Conservation (phyloP, 371 early-diverging fungal genomes). For the Haplosporangium sp. region DNA sequence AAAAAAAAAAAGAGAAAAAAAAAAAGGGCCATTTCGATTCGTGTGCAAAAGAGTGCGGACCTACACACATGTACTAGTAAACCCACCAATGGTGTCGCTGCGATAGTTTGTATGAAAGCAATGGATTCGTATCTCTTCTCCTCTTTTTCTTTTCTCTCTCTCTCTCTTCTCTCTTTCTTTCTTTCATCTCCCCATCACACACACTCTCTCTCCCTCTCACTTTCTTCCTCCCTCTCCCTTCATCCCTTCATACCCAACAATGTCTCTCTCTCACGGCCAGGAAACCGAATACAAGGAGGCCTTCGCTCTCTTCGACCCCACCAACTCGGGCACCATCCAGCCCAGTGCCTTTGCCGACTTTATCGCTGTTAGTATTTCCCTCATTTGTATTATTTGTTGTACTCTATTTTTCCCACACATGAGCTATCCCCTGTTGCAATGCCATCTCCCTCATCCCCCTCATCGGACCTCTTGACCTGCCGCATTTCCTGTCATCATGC, state of each 20-base stretch:
- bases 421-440: no score
- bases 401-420: background rate
- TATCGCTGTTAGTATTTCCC: slow-evolving; percentile 34
- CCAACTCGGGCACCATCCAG: slow-evolving; percentile 50
- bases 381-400: background rate
- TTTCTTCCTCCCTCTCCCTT: background rate
- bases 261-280: slow-evolving; percentile 38
- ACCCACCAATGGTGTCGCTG: no score
- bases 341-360: slow-evolving; percentile 47
- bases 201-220: slow-evolving; percentile 4
- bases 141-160: slow-evolving; percentile 1
- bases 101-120: no score
- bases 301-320: slow-evolving; percentile 54
- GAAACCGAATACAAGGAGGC: slow-evolving; percentile 55
- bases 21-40: no score
- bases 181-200: background rate
- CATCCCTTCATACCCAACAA: slow-evolving; percentile 3
- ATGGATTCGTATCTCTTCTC: background rate
- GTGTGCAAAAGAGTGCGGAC: no score
- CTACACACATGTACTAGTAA: no score
- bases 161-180: slow-evolving; percentile 3
- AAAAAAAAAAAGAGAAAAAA: no score
- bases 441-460: no score
- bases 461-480: no score
- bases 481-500: no score